Base-by-base conservation (phyloP, 1,139 yeast genomes). In the Pichia terricola region DNA sequence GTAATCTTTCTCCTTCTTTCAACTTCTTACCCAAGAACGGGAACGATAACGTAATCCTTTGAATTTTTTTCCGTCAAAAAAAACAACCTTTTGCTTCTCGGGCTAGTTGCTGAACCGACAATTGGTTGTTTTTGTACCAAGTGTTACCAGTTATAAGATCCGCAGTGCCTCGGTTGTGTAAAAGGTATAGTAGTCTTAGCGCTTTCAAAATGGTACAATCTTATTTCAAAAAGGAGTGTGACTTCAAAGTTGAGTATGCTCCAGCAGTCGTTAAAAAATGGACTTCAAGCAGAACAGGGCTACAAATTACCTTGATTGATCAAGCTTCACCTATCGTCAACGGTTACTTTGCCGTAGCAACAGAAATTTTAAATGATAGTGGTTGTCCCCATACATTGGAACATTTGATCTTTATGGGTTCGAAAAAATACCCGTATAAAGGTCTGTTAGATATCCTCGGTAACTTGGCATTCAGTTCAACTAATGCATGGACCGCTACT, bases 301-400 rank as follows among this genome's bases (percentile, higher is more conserved):
- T 91, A 33, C 94, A 85, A 60, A 65, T 89, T 33, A 81, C 84
- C 6, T 74, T 86, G 53, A 72, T 91, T 39, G 73, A 82, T 58
- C 86, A 84, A 57, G 81, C 88, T 22, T 81, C 95, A 2, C 97
- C 98, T 1, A 72, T 88, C 32, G 96, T 94, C 4, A 79, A 81
- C 57, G 98, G 98, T 10, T 84, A 83, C 60, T 88, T 94, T 62
- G 94, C 96, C 0, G 95, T 91, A 5, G 96, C 95, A 11, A 88
- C 97, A 0, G 97, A 91, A 60, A 85, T 87, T 44, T 68, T 72
- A 30, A 78, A 86, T 59, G 94, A 89, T 61, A 77, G 91, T 25
- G 99, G 99, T 5, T 77, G 84, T 46, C 98, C 99, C 3, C 99
- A 94, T 59, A 91, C 99, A 1, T 67, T 94, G 45, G 98, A 94